Evolutionary conservation across 495 filamentous ascomycete genomes (phyloP), one percentile per base, ranked within the genome.

Genomic region (Penicillium egyptiacum): DNA sequence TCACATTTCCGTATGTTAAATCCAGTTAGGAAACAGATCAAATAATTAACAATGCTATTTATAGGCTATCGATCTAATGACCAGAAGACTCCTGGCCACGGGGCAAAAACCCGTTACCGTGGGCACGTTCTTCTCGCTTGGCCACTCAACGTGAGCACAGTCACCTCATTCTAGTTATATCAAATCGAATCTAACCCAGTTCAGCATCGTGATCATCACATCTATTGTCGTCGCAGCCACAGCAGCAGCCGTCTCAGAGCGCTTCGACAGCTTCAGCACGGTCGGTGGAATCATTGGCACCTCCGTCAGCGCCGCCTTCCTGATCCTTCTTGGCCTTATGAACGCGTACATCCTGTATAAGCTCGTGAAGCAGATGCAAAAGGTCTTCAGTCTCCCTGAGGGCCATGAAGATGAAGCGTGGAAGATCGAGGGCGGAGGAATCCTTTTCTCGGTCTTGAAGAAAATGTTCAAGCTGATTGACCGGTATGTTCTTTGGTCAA

Each of bases 31-130:
- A 30, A 49, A 43, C 28, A 31, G 9, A 31, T 8, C 43, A 55
- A 53, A 30, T 23, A 8, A n/a, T 42, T 62, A 56, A 62, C 31
- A 8, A 9, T 33, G 16, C 0, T 9, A 19, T 19, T 12, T 22
- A 8, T 40, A 85, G 83, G 93, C 92, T 50, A 98, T 98, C 61
- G 94, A 98, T 75, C 80, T 98, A 14, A 96, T 94, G 88, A 98
- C 93, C 5, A 82, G 94, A 25, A 83, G 92, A 11, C 81, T 98
- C n/a, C 82, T 97, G 43, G 93, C 93, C 20, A 82, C 88, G 0
- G 91, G 91, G 16, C 89, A 92, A 67, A 83, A 83, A 8, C 91
- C 93, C 8, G 92, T 93, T n/a, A 88, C 92, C 1, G 92, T 97
- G 6, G 93, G 93, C 40, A 96, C 88, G n/a, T 98, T 91, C 61